Conservation (phyloP, 1,139 yeast genomes). For the Nematodospora anomalae region DNA sequence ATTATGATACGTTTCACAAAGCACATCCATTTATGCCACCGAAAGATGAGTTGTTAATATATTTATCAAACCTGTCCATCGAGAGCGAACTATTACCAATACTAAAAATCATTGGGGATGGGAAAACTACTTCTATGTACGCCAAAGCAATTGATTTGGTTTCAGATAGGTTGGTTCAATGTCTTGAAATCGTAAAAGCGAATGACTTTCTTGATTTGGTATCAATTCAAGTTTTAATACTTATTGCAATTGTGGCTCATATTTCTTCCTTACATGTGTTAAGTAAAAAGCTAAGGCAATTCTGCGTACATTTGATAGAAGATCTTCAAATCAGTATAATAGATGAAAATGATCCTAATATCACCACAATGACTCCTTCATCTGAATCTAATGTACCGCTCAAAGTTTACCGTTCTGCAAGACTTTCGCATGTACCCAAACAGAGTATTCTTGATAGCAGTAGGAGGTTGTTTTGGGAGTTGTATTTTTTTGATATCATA, state of each 20-base stretch:
- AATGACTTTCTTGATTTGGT: constrained; percentile 32
- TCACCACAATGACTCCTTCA: constrained; percentile 8
- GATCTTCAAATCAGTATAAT: constrained; percentile 35
- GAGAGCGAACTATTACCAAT: constrained; percentile 41
- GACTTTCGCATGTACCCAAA: constrained; percentile 18
- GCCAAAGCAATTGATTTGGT: constrained; percentile 31
- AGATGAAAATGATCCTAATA: constrained; percentile 20
- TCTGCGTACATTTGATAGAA: constrained; percentile 35
- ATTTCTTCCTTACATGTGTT: constrained; percentile 48
- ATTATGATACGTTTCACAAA: constrained; percentile 37
- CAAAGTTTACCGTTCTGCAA: constrained; percentile 15
- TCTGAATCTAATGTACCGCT: constrained; percentile 6
- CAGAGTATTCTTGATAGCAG: constrained; percentile 30
- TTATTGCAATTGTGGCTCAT: constrained; percentile 43
- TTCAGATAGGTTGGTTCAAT: constrained; percentile 33
- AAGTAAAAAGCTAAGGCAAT: constrained; percentile 38
- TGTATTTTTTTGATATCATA: constrained; percentile 48
- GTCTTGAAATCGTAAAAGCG: constrained; percentile 30
- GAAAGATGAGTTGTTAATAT: constrained; percentile 27
- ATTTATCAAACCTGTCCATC: constrained; percentile 27
- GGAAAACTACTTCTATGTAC: constrained; percentile 36
- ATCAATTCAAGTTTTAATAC: constrained; percentile 39
- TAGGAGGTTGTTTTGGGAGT: constrained; percentile 49
- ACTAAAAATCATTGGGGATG: constrained; percentile 49
- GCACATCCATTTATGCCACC: constrained; percentile 50